phyloP scores from a whole-genome alignment of 257 asterid species.

The Gardenia jasminoides region DNA sequence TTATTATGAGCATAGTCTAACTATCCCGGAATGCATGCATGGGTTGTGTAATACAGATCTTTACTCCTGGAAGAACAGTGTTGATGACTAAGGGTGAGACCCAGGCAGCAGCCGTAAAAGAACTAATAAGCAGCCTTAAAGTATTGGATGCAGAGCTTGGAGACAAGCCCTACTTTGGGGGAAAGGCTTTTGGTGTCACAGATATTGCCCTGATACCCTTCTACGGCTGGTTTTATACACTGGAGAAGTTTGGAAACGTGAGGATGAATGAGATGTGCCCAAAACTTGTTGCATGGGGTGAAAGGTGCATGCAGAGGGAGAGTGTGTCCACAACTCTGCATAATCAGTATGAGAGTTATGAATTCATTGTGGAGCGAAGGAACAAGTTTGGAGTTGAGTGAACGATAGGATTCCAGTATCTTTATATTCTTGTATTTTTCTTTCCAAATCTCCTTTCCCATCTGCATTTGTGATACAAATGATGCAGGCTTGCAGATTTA shows the following conservation, averaged over 20 bases:
- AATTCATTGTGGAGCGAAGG: conserved; percentile 13
- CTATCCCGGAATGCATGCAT: too few relatives aligned
- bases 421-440: neutral
- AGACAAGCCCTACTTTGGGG: conserved; percentile 23
- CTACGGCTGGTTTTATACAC: conserved; percentile 20
- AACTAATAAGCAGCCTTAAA: conserved; percentile 12
- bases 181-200: conserved; percentile 19
- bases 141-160: conserved; percentile 28
- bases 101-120: conserved; percentile 16
- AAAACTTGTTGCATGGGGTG: conserved; percentile 24
- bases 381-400: conserved; percentile 12
- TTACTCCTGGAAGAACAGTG: neutral
- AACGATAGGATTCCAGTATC: neutral
- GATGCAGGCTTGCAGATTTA: neutral
- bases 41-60: conserved; percentile 10
- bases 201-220: conserved; percentile 26
- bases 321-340: conserved; percentile 12
- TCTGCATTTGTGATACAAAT: neutral
- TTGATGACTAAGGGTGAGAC: conserved; percentile 9
- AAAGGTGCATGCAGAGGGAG: conserved; percentile 19
- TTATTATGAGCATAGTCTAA: too few relatives aligned
- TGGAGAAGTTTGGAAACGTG: conserved; percentile 22
- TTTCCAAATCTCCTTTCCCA: neutral
- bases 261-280: conserved; percentile 10
- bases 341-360: conserved; percentile 2